phyloP scores from a whole-genome alignment of 441 rosid species.

The Kokia cookei region DNA sequence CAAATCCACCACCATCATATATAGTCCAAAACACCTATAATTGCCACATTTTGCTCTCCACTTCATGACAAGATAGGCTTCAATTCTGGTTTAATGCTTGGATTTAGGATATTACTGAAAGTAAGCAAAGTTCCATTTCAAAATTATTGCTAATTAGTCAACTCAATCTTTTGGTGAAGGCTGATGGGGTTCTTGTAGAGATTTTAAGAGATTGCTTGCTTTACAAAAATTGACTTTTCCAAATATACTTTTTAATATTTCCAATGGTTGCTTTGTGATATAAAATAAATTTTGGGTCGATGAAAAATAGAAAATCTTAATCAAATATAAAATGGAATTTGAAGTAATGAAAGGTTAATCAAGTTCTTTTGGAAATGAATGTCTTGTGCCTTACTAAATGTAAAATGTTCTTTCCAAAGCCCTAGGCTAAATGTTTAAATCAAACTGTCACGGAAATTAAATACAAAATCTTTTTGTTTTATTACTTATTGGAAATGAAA shows the following conservation, averaged over 20 bases:
- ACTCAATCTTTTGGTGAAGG: not conserved
- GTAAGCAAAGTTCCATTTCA: not conserved
- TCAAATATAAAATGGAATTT: not conserved
- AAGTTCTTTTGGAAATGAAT: too few relatives aligned
- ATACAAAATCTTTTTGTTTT: too few relatives aligned
- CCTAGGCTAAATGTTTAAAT: too few relatives aligned
- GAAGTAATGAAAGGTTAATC: not conserved
- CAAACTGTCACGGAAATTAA: too few relatives aligned
- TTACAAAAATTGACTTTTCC: not conserved
- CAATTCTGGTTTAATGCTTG: not conserved
- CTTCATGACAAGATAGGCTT: not conserved
- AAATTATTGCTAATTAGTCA: not conserved
- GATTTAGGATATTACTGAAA: not conserved
- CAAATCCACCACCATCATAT: not conserved
- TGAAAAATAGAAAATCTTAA: not conserved
- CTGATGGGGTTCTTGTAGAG: not conserved
- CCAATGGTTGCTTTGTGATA: not conserved
- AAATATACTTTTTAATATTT: not conserved
- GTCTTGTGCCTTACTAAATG: too few relatives aligned
- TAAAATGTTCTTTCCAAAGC: too few relatives aligned
- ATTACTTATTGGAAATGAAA: too few relatives aligned
- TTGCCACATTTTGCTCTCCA: not conserved
- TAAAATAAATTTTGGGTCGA: not conserved
- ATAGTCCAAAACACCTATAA: not conserved
- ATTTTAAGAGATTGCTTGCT: not conserved